Base-by-base conservation (phyloP, 805 yeast species). In the Candida endomychidarum region DNA sequence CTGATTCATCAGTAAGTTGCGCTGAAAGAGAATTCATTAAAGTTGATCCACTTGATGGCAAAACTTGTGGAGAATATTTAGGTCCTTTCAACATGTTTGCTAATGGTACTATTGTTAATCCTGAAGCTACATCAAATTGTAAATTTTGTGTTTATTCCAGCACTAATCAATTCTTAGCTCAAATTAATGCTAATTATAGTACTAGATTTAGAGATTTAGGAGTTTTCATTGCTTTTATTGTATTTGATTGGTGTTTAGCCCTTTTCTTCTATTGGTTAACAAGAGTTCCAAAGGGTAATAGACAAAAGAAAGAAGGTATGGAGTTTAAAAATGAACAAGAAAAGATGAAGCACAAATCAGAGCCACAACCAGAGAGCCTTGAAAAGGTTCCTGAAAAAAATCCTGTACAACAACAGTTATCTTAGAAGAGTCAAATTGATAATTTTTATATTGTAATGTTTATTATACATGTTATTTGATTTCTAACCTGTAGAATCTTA, bases 131-230 rank as follows among this genome's bases (percentile, higher is more conserved):
- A n/a, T 52, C 63, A n/a, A 44, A 53, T 11, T 87, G 96, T 66
- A 48, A 63, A 11, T 83, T 66, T 65, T 87, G 96, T 64, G 61
- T 79, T 22, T 66, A 75, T 54, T 51, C 63, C 9, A 49, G 60
- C 15, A 86, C 93, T 15, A 78, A 86, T 57, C 70, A 65, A 5
- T 88, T 69, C 58, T 76, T 88, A 60, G 61, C 57, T 1, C 38
- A 60, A 22, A 55, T 75, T 37, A 58, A 66, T 40, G 69, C 85
- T 9, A 38, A 60, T 2, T 73, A 67, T 52, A 56, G 58, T 17
- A 65, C 75, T 51, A 77, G 81, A 65, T 79, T 85, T 84, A 77
- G 85, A 71, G 76, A 81, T 54, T 69, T 70, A 48, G 86, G 86
- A 50, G 67, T 80, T 49, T 65, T 75, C 58, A 41, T 66, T 39